These are phyloP conservation scores for Rickenella mellea DNA, from an alignment of 768 basidiomycete species.

Conservation along the genomic window DNA sequence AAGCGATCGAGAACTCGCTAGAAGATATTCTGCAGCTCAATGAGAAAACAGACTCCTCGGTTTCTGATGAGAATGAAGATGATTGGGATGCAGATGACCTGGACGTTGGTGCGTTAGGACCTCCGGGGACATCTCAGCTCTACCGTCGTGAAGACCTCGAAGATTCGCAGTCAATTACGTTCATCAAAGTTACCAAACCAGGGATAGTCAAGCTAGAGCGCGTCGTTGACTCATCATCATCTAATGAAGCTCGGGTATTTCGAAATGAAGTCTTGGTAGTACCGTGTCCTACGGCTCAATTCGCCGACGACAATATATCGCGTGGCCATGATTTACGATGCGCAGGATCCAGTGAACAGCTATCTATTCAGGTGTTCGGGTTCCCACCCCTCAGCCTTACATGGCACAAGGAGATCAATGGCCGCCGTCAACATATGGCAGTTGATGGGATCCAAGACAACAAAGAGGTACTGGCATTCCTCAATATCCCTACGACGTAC, in stretches of 20 bases:
- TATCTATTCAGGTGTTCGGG: conserved; percentile 59
- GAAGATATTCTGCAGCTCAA: conserved; percentile 39
- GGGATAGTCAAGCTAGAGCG: conserved; percentile 69
- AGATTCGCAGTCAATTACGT: conserved; percentile 62
- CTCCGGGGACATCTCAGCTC: conserved; percentile 8
- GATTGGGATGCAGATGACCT: conserved; percentile 68
- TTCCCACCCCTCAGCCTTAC: conserved; percentile 70
- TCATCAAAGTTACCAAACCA: conserved; percentile 65
- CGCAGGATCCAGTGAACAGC: conserved; percentile 45
- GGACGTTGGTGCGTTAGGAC: conserved; percentile 39
- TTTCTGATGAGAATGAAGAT: conserved; percentile 24
- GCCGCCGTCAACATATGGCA: conserved; percentile 56
- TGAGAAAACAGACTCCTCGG: conserved; percentile 24
- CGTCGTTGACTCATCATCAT: conserved; percentile 56
- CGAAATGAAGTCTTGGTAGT: conserved; percentile 61
- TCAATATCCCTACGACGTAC: neutral
- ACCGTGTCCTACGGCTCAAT: conserved; percentile 75
- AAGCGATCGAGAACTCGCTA: conserved; percentile 52
- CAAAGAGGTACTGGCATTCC: conserved; percentile 18
- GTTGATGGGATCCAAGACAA: conserved; percentile 79
- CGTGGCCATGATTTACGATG: conserved; percentile 47
- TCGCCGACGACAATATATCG: conserved; percentile 33
- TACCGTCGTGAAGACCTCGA: conserved; percentile 33
- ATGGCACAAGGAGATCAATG: conserved; percentile 66
- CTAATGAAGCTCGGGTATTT: conserved; percentile 64